Evolutionary conservation across 768 basidiomycete species (phyloP).

Genomic region (Nevesoporus exiguus): DNA sequence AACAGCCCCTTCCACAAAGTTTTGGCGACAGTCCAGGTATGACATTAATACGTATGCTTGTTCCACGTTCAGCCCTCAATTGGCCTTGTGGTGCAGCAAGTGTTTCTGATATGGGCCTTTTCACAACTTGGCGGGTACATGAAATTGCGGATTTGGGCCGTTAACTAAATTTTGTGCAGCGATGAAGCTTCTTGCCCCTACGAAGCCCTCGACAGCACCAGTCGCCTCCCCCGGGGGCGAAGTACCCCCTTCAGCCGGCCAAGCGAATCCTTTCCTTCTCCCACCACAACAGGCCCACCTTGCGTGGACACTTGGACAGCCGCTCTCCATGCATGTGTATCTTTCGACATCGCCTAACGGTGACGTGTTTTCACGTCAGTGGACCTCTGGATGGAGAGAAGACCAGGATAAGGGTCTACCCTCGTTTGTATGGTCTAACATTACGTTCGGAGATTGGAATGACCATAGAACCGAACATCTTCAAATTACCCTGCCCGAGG

Average conservation of each 20-base stretch:
- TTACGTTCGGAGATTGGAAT: slow-evolving; percentile 74
- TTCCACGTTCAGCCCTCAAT: background rate
- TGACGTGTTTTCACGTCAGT: slow-evolving; percentile 55
- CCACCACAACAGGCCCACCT: slow-evolving; percentile 53
- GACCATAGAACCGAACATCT: slow-evolving; percentile 55
- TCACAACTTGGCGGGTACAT: slow-evolving; percentile 56
- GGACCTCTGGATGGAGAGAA: slow-evolving; percentile 48
- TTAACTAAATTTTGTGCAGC: slow-evolving; percentile 31
- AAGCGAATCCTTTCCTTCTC: slow-evolving; percentile 44
- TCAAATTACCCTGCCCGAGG: slow-evolving; percentile 65
- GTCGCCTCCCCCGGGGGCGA: slow-evolving; percentile 23
- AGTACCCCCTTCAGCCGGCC: slow-evolving; percentile 15
- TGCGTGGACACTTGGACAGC: slow-evolving; percentile 60
- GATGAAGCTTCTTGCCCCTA: slow-evolving; percentile 40
- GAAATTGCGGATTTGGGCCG: background rate
- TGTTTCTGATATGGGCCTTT: slow-evolving; percentile 60
- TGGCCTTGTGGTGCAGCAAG: slow-evolving; percentile 47
- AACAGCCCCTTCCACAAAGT: slow-evolving; percentile 37
- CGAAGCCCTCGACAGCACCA: slow-evolving; percentile 34
- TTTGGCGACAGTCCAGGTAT: slow-evolving; percentile 42
- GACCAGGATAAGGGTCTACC: slow-evolving; percentile 54
- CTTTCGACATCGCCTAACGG: slow-evolving; percentile 63
- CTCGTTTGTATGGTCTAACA: slow-evolving; percentile 71
- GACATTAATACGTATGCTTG: slow-evolving; percentile 11
- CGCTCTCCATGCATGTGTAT: slow-evolving; percentile 69